Conservation (phyloP, 2,329 filamentous ascomycete genomes). For the Fusarium musae region DNA sequence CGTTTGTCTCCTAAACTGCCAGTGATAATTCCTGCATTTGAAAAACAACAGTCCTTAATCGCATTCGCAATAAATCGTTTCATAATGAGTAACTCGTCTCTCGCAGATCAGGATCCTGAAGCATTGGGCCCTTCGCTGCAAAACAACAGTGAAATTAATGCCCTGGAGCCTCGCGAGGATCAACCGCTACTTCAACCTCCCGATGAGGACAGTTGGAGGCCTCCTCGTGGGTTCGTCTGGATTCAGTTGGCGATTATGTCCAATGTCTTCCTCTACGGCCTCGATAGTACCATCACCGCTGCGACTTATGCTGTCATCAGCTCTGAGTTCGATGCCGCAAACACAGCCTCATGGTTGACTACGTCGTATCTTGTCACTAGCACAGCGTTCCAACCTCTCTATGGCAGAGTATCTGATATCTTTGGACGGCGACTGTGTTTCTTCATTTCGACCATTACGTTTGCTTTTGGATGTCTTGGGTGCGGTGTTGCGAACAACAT, state of each 20-base stretch:
- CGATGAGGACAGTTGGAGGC: constrained; percentile 53
- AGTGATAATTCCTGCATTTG: background rate
- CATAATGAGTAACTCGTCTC: background rate
- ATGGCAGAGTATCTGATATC: constrained; percentile 76
- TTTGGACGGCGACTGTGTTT: constrained; percentile 72
- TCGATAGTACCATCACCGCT: constrained; percentile 79
- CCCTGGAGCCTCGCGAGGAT: constrained; percentile 25
- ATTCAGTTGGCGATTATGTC: constrained; percentile 71
- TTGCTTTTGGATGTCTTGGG: constrained; percentile 71
- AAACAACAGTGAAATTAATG: background rate
- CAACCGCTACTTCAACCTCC: constrained; percentile 39
- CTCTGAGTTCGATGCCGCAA: constrained; percentile 77
- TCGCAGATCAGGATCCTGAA: background rate
- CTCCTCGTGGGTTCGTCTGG: constrained; percentile 64
- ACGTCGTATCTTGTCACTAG: constrained; percentile 78
- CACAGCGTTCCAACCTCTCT: constrained; percentile 78
- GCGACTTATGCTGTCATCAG: constrained; percentile 79
- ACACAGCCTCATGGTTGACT: constrained; percentile 79
- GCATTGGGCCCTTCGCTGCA: constrained; percentile 3
- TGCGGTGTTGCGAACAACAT: constrained; percentile 71
- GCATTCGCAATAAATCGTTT: too few relatives aligned
- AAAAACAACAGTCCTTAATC: background rate
- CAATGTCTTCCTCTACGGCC: constrained; percentile 73
- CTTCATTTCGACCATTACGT: constrained; percentile 71
- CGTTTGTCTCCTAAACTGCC: background rate